Evolutionary conservation across 2,329 filamentous ascomycete species (phyloP).

Genomic region (Nemania serpens): DNA sequence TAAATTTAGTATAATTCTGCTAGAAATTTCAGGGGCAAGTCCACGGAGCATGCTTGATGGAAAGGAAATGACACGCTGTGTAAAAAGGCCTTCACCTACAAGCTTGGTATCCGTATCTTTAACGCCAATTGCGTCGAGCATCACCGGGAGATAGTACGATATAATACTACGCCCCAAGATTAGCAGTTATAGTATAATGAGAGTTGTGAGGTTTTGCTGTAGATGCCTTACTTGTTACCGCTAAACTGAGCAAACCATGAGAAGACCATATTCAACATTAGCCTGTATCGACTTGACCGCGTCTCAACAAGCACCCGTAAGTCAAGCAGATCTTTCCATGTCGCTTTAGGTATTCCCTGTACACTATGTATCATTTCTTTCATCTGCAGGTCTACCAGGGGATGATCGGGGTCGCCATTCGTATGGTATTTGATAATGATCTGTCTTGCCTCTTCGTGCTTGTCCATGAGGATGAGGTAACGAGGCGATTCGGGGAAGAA

Average conservation of each 20-base stretch:
- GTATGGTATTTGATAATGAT: slow-evolving; percentile 49
- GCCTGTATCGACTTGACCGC: slow-evolving; percentile 43
- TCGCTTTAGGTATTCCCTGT: slow-evolving; percentile 41
- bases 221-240: slow-evolving; percentile 42
- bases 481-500: slow-evolving; percentile 45
- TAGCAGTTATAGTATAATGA: not conserved
- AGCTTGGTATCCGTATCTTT: slow-evolving; percentile 46
- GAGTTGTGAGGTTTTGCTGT: too few species aligned
- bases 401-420: slow-evolving; percentile 46
- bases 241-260: slow-evolving; percentile 50
- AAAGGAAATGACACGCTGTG: not conserved
- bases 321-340: slow-evolving; percentile 45
- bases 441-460: slow-evolving; percentile 43
- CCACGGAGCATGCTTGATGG: not conserved
- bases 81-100: slow-evolving; percentile 24
- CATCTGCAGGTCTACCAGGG: slow-evolving; percentile 49
- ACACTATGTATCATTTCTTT: slow-evolving; percentile 47
- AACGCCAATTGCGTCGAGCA: slow-evolving; percentile 48
- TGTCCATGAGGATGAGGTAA: slow-evolving; percentile 43
- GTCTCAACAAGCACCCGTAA: slow-evolving; percentile 43
- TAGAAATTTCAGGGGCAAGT: not conserved
- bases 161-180: slow-evolving; percentile 35
- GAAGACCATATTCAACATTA: slow-evolving; percentile 48
- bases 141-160: slow-evolving; percentile 47
- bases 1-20: not conserved